Evolutionary conservation across 2,329 filamentous ascomycete species (phyloP), one percentile per base, ranked within the genome.

Genomic region (Podosphaera aphanis): DNA sequence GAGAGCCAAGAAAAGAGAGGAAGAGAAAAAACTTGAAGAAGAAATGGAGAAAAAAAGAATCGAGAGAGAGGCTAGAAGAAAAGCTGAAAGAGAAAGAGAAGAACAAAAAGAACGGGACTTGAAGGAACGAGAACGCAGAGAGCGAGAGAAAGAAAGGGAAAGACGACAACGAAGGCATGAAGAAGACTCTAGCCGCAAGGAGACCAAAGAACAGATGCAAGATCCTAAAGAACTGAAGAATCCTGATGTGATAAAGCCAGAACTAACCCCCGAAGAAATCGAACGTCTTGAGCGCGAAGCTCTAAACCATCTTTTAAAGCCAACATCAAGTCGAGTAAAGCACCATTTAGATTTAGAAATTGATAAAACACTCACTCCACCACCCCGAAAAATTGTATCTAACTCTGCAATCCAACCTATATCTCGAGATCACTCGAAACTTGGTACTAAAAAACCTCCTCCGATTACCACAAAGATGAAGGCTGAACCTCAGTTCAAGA

Each of bases 1-100:
- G 36, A 65, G 64, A 21, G 51, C 54, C n/a, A 55, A 52, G 70
- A 77, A 56, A 68, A 51, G 61, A 69, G 68, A 61, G 55, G 66
- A 58, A 56, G 65, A 62, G 57, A 67, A 60, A 58, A 56, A 67
- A 44, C 42, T 50, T 13, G 65, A 69, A 48, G 64, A 61, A 29
- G 61, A 68, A 39, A 64, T 62, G 46, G 65, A 67, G 53, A 64
- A 61, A 42, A 60, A 61, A 47, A 55, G 61, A 52, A 63, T 52
- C n/a, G 56, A 57, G 18, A 50, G 52, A 35, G 57, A 59, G 40
- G 55, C 55, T 23, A 53, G 52, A 41, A 50, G 52, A 15, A 54
- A 55, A 42, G 54, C 52, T 18, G 55, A 58, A 31, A 48, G 53
- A 8, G 55, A 56, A 27, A 46, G 51, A 43, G 51, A 56, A 45